A percentile compares a stretch with the other conserved stretches of the same genome.
Evolutionary conservation across 108 stramenopile species (phyloP).

Genomic region (Discostella pseudostelligera): DNA sequence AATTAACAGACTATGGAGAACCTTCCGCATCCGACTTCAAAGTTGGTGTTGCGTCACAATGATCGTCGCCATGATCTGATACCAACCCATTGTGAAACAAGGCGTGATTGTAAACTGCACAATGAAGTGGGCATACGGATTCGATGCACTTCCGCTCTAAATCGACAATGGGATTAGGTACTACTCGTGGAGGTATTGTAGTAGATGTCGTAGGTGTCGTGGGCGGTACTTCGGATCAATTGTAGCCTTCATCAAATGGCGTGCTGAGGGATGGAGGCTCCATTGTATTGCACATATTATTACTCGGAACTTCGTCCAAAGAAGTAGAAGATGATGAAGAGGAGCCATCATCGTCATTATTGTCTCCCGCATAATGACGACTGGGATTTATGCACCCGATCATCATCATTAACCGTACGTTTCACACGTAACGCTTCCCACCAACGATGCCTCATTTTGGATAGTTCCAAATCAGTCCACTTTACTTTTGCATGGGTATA

Average conservation of each 20-base stretch:
- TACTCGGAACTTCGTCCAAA: constrained; percentile 1
- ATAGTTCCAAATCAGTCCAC: constrained; percentile 31
- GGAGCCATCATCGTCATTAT: constrained; percentile 6
- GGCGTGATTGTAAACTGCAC: constrained; percentile 19
- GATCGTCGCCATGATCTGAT: background rate
- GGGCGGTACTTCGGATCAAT: background rate
- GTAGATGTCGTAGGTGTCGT: background rate
- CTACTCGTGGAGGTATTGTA: background rate
- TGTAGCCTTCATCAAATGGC: constrained; percentile 34
- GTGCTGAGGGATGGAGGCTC: constrained; percentile 29
- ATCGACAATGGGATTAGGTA: background rate
- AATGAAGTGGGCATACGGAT: constrained; percentile 31
- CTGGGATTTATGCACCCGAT: background rate
- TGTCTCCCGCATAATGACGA: background rate
- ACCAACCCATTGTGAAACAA: background rate
- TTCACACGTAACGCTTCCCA: constrained; percentile 33
- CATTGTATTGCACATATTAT: background rate
- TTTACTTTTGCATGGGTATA: constrained; percentile 26
- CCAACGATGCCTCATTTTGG: constrained; percentile 42
- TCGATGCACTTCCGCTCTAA: constrained; percentile 26
- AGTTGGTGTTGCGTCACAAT: background rate
- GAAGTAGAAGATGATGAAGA: constrained; percentile 17
- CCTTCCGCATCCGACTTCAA: constrained; percentile 10
- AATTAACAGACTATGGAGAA: constrained; percentile 18
- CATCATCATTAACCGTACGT: background rate